Evolutionary conservation across 169 alveolate species (phyloP).

Genomic region (Plasmodium fragile): DNA sequence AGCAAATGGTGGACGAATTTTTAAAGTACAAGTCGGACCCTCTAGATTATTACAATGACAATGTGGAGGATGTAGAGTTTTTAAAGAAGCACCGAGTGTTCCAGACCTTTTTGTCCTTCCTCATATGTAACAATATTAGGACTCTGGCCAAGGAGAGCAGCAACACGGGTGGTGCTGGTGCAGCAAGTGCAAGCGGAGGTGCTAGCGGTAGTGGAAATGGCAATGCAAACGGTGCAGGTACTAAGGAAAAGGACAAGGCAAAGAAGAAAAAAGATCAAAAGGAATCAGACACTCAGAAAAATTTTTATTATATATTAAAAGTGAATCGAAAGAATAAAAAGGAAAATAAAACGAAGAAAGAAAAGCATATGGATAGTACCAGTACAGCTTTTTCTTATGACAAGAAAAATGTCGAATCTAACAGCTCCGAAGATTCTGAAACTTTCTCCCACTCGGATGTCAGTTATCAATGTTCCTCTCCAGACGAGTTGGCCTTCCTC

Average conservation of each 20-base stretch:
- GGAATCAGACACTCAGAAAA: slow-evolving; percentile 79
- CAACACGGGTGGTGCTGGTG: neutral
- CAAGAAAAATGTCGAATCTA: slow-evolving; percentile 12
- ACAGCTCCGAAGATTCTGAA: slow-evolving; percentile 67
- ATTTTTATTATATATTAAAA: slow-evolving; percentile 71
- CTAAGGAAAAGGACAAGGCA: slow-evolving; percentile 23
- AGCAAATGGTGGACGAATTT: slow-evolving; percentile 69
- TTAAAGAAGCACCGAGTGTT: slow-evolving; percentile 68
- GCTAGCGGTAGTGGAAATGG: neutral
- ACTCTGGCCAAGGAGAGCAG: slow-evolving; percentile 71
- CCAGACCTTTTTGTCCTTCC: slow-evolving; percentile 83
- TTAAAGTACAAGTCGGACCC: slow-evolving; percentile 29
- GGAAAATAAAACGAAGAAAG: slow-evolving; percentile 26
- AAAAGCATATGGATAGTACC: neutral
- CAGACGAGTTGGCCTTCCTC: slow-evolving; percentile 99
- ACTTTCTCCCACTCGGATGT: slow-evolving; percentile 78
- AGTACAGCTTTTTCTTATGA: neutral
- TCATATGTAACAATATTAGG: slow-evolving; percentile 84
- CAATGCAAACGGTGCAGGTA: neutral
- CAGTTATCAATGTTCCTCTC: slow-evolving; percentile 97
- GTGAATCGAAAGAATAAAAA: slow-evolving; percentile 69
- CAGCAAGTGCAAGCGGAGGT: neutral
- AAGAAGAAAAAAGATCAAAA: slow-evolving; percentile 71
- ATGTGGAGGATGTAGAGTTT: slow-evolving; percentile 57
- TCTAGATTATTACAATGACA: slow-evolving; percentile 68